Percentiles rank a stretch among this genome's conserved stretches.
phyloP scores from a whole-genome alignment of 2,329 filamentous ascomycete genomes.

The Arthrobotrys entomopaga region DNA sequence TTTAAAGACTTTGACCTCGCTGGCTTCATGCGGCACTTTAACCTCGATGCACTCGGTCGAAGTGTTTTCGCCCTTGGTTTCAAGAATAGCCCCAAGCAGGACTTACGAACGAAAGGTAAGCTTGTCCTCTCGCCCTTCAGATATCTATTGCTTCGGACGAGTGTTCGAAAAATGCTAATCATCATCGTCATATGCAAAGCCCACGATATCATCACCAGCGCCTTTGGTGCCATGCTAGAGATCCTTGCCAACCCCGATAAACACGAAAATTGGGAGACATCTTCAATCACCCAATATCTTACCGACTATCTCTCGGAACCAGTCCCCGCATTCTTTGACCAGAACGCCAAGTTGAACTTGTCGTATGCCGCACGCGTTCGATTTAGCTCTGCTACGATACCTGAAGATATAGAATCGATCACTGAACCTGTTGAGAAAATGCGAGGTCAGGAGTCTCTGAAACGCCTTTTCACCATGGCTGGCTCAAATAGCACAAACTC shows the following conservation, averaged over 20 bases:
- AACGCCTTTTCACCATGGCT: conserved; percentile 74
- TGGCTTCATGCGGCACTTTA: conserved; percentile 95
- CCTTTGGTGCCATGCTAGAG: conserved; percentile 79
- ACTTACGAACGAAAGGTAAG: conserved; percentile 89
- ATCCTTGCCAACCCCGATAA: conserved; percentile 74
- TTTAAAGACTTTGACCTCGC: conserved; percentile 97
- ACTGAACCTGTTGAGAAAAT: conserved; percentile 64
- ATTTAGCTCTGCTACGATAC: conserved; percentile 57
- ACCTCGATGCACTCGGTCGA: conserved; percentile 87
- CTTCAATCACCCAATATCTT: conserved; percentile 81
- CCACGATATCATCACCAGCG: conserved; percentile 86
- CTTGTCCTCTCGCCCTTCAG: conserved; percentile 17
- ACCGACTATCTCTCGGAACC: conserved; percentile 88
- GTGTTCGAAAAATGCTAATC: conserved; percentile 5
- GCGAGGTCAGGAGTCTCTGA: conserved; percentile 73
- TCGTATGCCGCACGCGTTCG: conserved; percentile 65
- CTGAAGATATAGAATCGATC: conserved; percentile 56
- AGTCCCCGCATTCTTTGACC: conserved; percentile 83
- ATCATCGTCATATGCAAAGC: conserved; percentile 67
- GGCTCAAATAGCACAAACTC: conserved; percentile 80
- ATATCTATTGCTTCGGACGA: conserved; percentile 36
- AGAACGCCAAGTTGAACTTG: conserved; percentile 74
- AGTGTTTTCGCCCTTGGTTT: conserved; percentile 88
- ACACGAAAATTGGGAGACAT: conserved; percentile 73
- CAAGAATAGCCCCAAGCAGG: conserved; percentile 80